These are phyloP conservation scores for Sporothrix sp. DNA, from an alignment of 2,329 filamentous ascomycete genomes.

Conservation along the genomic window DNA sequence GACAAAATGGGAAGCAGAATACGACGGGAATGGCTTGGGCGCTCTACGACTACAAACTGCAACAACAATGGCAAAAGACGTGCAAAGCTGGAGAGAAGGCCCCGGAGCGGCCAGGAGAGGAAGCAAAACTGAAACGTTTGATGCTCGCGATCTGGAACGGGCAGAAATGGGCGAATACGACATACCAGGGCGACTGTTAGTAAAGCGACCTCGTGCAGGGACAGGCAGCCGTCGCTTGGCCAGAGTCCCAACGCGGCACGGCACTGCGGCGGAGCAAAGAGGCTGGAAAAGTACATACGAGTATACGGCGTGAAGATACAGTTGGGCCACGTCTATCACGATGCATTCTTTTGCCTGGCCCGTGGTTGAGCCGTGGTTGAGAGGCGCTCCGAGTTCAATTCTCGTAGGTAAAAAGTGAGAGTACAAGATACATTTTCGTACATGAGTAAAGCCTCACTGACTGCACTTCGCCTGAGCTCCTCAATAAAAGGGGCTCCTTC, in stretches of 20 bases:
- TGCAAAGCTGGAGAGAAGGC: not conserved
- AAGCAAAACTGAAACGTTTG: constrained; percentile 15
- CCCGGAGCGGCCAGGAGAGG: not conserved
- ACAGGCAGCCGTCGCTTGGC: not conserved
- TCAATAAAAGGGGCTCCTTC: too few species aligned
- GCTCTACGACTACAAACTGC: too few species aligned
- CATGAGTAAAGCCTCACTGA: too few species aligned
- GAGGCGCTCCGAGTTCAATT: not conserved
- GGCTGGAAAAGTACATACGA: not conserved
- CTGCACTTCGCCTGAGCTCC: too few species aligned
- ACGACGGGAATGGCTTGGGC: too few species aligned
- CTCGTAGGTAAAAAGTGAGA: too few species aligned
- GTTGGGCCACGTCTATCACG: not conserved
- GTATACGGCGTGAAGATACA: not conserved
- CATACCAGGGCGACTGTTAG: not conserved
- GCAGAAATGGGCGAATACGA: not conserved
- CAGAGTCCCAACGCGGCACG: constrained; percentile 2
- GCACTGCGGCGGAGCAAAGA: too few species aligned
- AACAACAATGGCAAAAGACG: not conserved
- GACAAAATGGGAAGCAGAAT: too few species aligned
- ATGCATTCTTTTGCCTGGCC: not conserved
- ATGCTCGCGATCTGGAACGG: constrained; percentile 9
- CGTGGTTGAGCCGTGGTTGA: not conserved
- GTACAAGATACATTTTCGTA: too few species aligned
- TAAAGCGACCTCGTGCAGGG: not conserved